Evolutionary conservation across 2,329 filamentous ascomycete genomes (phyloP), one percentile per base, ranked within the genome.

Genomic region (Epichloe typhina): DNA sequence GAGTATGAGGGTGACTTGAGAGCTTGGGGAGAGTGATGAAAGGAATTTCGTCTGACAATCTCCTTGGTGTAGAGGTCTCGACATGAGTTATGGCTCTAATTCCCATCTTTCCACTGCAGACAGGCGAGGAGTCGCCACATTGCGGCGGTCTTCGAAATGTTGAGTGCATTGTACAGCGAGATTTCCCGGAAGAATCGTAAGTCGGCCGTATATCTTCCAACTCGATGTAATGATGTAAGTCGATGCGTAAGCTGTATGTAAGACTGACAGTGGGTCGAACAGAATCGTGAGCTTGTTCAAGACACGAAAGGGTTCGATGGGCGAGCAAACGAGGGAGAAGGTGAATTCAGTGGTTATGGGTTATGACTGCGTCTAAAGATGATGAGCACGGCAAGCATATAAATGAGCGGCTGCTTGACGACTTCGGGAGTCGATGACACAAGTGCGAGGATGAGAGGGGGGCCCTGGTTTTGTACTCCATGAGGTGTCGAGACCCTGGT

Each of bases 381-480:
- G 53, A 53, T 54, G 54, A 54, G 54, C 50, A 61, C 54, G 54
- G 46, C 51, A 54, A 56, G 55, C 46, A 53, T 49, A 46, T 47
- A 54, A 57, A 55, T 47, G 51, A 55, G 53, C 50, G 50, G 51
- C 53, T 49, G 39, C 43, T 50, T 43, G 46, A 47, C 36, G 46
- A 49, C 50, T 51, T 37, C 5, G 19, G 19, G 52, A 57, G 56
- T 57, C 57, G 53, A 54, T 50, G 44, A 54, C 56, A 56, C 50
- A 54, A 53, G 57, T 50, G 54, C 52, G 52, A 53, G 48, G 52
- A 52, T 21, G 52, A 52, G 59, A 63, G 59, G 63, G 60, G 52
- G 42, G 49, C 49, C 50, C 52, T 52, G 57, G 55, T 64, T 61
- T 66, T 66, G 62, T 65, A 65, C 57, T 59, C 54, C 39, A 52